phyloP scores from a whole-genome alignment of 2,329 filamentous ascomycete species.

The Paecilomyces sp. region DNA sequence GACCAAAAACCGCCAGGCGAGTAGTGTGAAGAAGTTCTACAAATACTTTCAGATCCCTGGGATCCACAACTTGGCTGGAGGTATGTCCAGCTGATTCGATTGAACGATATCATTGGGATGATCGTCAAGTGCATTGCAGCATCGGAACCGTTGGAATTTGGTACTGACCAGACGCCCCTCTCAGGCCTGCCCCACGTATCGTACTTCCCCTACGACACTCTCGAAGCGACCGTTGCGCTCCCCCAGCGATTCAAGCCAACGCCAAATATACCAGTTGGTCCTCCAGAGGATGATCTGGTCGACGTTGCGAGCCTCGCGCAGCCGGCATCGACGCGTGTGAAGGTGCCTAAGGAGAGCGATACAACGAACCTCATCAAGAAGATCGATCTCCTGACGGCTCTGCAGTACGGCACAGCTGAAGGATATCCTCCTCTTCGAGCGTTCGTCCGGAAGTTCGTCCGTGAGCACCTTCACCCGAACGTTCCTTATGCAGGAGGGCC shows the following conservation, averaged over 20 bases:
- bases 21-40: slow-evolving; percentile 73
- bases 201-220: slow-evolving; percentile 85
- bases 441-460: slow-evolving; percentile 72
- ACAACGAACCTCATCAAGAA: slow-evolving; percentile 56
- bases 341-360: slow-evolving; percentile 62
- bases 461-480: slow-evolving; percentile 70
- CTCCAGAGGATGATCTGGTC: slow-evolving; percentile 33
- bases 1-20: slow-evolving; percentile 58
- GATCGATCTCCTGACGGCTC: slow-evolving; percentile 72
- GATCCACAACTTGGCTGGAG: slow-evolving; percentile 56
- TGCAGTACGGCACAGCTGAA: slow-evolving; percentile 80
- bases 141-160: background rate
- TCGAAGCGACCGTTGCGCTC: slow-evolving; percentile 72
- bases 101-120: background rate
- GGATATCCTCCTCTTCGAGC: slow-evolving; percentile 73
- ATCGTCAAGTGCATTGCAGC: background rate
- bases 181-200: slow-evolving; percentile 70
- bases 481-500: slow-evolving; percentile 71
- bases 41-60: slow-evolving; percentile 67
- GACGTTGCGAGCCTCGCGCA: slow-evolving; percentile 25
- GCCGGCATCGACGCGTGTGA: slow-evolving; percentile 47
- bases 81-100: slow-evolving; percentile 22
- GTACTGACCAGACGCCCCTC: slow-evolving; percentile 4
- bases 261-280: slow-evolving; percentile 53
- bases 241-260: slow-evolving; percentile 68